Base-by-base conservation (phyloP, 2,329 filamentous ascomycete genomes). In the Ophiostoma montium region DNA sequence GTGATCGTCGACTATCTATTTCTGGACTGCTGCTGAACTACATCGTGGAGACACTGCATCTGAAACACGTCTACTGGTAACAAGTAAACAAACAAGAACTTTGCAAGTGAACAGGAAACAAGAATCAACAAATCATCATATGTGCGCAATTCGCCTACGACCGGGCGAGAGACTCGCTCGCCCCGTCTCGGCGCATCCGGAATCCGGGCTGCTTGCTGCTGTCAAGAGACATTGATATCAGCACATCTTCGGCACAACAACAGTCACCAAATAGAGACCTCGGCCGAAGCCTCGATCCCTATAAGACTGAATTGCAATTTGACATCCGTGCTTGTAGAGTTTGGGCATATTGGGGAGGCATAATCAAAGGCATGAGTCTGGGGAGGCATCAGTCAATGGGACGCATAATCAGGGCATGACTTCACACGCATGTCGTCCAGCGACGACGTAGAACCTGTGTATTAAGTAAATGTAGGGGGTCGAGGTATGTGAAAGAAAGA, bases 191-290 rank as follows among this genome's bases (percentile, higher is more conserved):
- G 47, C 59, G 61, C 62, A 59, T 61, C 62, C 60, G 62, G 61
- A 62, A 59, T 58, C 62, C 62, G 61, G 62, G 60, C 60, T 62
- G 53, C 62, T 58, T 62, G 65, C 63, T 56, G 48, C 55, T 54
- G 50, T 32, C 31, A 15, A n/a, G 21, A 50, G 30, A 57, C 54
- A 65, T 80, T 65, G 62, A 75, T 92, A 74, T 94, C 78, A 92
- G 88, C 88, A 95, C 87, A 87, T 94, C 87, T 94, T 89, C 86
- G 88, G 88, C 89, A 87, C 89, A 92, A 89, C 80, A 76, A 74
- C 80, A 88, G 86, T 83, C 86, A 95, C 81, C 53, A 65, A 59
- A 47, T 9, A 30, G 32, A 12, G 31, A n/a, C 35, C 31, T 33
- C 31, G 15, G 18, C 23, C 13, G 21, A 32, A 49, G 47, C 19